phyloP scores from a whole-genome alignment of 108 stramenopile species.

The Discostella stelligeroides region DNA sequence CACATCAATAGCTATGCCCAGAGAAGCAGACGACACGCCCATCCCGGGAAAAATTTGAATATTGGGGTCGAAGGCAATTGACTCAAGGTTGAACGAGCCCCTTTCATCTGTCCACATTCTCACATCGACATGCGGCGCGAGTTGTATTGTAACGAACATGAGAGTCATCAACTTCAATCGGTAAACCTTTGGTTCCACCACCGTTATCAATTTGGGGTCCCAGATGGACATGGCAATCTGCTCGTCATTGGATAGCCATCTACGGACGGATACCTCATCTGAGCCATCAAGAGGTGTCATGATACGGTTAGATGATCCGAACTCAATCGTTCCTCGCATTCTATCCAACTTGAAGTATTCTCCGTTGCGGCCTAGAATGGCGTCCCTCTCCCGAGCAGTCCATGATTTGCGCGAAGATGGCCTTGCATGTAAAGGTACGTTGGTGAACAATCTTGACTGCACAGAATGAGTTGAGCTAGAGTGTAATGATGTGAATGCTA shows the following conservation, averaged over 20 bases:
- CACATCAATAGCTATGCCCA: slow-evolving; percentile 78
- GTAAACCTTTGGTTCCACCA: slow-evolving; percentile 58
- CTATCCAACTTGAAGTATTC: slow-evolving; percentile 73
- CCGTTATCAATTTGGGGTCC: slow-evolving; percentile 64
- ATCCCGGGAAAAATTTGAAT: slow-evolving; percentile 73
- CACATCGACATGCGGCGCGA: slow-evolving; percentile 73
- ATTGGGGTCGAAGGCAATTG: slow-evolving; percentile 77
- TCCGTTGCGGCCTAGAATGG: slow-evolving; percentile 64
- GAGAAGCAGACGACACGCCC: slow-evolving; percentile 46
- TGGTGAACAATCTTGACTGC: not conserved
- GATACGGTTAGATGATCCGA: slow-evolving; percentile 69
- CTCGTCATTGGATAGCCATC: slow-evolving; percentile 68
- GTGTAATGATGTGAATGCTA: slow-evolving; percentile 6
- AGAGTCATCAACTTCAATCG: slow-evolving; percentile 76
- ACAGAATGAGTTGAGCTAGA: not conserved
- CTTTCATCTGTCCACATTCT: slow-evolving; percentile 66
- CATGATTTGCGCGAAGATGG: slow-evolving; percentile 35
- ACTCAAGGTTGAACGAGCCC: slow-evolving; percentile 66
- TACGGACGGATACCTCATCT: slow-evolving; percentile 40
- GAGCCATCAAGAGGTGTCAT: slow-evolving; percentile 53
- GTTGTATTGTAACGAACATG: slow-evolving; percentile 80
- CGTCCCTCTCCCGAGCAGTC: slow-evolving; percentile 52
- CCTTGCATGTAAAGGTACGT: slow-evolving; percentile 12
- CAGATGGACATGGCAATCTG: slow-evolving; percentile 75
- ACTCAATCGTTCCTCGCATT: slow-evolving; percentile 60